These are phyloP conservation scores for Aspergillus steynii DNA, from an alignment of 495 filamentous ascomycete genomes.

Conservation along the genomic window DNA sequence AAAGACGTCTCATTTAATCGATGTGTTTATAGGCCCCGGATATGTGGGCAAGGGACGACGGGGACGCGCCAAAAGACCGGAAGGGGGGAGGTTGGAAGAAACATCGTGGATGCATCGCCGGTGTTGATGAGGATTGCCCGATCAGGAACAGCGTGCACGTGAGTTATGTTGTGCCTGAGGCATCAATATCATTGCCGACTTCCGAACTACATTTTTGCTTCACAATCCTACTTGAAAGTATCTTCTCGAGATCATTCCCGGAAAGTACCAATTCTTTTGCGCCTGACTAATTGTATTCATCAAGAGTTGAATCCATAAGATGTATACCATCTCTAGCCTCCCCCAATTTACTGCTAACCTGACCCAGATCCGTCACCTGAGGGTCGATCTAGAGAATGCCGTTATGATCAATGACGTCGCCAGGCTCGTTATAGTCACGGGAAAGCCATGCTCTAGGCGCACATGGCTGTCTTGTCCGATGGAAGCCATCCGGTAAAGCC, in stretches of 20 bases:
- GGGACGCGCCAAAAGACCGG: not conserved
- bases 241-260: too few relatives aligned
- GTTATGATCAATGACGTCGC: too few relatives aligned
- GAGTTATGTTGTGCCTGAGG: not conserved
- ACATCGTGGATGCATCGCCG: not conserved
- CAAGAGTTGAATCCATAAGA: too few relatives aligned
- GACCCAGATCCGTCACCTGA: too few relatives aligned
- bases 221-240: too few relatives aligned
- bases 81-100: not conserved
- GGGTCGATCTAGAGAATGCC: too few relatives aligned
- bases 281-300: too few relatives aligned
- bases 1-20: not conserved
- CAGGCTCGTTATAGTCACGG: not conserved
- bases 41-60: not conserved
- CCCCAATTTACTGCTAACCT: too few relatives aligned
- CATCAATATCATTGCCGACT: not conserved
- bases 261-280: too few relatives aligned
- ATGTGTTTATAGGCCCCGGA: not conserved
- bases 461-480: not conserved
- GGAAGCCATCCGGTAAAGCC: conserved; percentile 32
- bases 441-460: not conserved
- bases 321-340: too few relatives aligned
- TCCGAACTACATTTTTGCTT: too few relatives aligned
- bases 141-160: not conserved
- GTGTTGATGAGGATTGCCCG: not conserved